Evolutionary conservation across 1,284 basidiomycete genomes (phyloP), one percentile per base, ranked within the genome.

Genomic region (Cerrena zonata): DNA sequence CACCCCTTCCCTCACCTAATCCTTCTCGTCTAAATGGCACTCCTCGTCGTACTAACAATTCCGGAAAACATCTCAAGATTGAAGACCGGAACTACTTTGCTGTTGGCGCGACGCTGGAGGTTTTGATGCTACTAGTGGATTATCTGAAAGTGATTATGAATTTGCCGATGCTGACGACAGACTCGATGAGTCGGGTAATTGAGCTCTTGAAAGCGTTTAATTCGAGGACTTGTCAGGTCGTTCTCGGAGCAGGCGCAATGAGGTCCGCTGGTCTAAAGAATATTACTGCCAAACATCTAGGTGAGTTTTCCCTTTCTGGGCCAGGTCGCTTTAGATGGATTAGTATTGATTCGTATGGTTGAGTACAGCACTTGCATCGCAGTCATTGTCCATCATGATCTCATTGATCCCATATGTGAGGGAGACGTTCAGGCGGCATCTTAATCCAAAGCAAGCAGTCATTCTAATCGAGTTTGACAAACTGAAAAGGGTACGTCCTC

Each of bases 401-500:
- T 84, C 90, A n/a, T 82, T 99, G 44, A 92, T 99, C 51, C 94
- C 94, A 0, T 97, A 98, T 66, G 82, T 99, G 41, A 87, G 95
- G 34, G 94, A 98, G 71, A 88, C 89, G 15, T 91, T 98, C 65
- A 79, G 94, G 43, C 80, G 96, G 50, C 94, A 98, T 70, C 76
- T 99, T 44, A 93, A 82, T 64, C 79, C 86, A 46, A 94, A 93
- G 68, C 94, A 98, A 69, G 91, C 92, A 0, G 91, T 98, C 43
- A 94, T 99, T 85, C 77, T 99, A 38, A 83, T 93, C 25, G 95
- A 99, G 69, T 99, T 99, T 66, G 96, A 99, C 73, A 97, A 96
- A 74, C 79, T 99, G 52, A 97, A 94, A 71, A 79, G 95, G 69
- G 89, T 90, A 58, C 57, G 86, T 73, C 27, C 34, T 27, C 11